Evolutionary conservation across 2,329 filamentous ascomycete genomes (phyloP).

Genomic region (Fusarium pseudocircinatum): DNA sequence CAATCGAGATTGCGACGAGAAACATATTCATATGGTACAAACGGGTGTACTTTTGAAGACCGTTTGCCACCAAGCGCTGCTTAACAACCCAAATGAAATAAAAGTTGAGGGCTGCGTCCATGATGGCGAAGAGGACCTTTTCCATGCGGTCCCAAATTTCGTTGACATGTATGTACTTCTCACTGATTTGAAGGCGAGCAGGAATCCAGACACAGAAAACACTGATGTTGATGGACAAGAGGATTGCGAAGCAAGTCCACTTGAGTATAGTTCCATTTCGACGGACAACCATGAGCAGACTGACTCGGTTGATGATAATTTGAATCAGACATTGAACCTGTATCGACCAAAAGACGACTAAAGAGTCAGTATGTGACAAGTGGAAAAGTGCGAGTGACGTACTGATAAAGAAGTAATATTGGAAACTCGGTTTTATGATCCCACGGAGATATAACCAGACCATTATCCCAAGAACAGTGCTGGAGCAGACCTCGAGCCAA

Average conservation of each 20-base stretch:
- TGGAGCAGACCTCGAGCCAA: constrained; percentile 37
- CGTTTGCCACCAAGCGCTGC: constrained; percentile 55
- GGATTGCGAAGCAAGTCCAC: constrained; percentile 52
- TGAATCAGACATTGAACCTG: constrained; percentile 57
- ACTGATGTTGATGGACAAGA: constrained; percentile 57
- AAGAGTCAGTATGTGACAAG: constrained; percentile 4
- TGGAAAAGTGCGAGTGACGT: background rate
- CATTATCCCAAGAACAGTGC: constrained; percentile 33
- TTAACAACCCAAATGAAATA: constrained; percentile 58
- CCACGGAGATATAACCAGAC: constrained; percentile 35
- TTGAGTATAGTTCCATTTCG: constrained; percentile 49
- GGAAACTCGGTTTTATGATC: constrained; percentile 45
- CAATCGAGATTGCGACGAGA: constrained; percentile 42
- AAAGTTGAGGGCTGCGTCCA: constrained; percentile 58
- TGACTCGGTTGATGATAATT: constrained; percentile 62
- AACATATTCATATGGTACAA: constrained; percentile 50
- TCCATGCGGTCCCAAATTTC: constrained; percentile 59
- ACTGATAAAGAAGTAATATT: constrained; percentile 40
- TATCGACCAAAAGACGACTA: constrained; percentile 46
- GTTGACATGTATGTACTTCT: constrained; percentile 54
- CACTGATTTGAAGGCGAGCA: constrained; percentile 52
- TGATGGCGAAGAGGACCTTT: constrained; percentile 57
- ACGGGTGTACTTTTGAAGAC: constrained; percentile 59
- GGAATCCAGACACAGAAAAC: constrained; percentile 63
- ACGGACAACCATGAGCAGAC: constrained; percentile 54